Evolutionary conservation across 2,329 filamentous ascomycete genomes (phyloP).

Genomic region (Neofusicoccum sp.): DNA sequence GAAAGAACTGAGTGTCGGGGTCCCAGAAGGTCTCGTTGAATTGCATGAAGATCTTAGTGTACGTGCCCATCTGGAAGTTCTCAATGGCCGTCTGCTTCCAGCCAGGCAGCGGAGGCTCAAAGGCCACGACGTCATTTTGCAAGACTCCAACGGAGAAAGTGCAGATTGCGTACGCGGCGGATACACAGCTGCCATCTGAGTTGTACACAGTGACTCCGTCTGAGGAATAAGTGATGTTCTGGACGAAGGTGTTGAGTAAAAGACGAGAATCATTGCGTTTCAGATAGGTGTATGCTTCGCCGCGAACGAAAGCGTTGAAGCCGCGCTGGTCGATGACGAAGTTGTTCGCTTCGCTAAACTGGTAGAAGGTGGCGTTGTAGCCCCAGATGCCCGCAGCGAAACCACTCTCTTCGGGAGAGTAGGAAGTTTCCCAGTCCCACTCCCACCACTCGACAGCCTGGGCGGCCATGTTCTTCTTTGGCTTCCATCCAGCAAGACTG

Average conservation of each 20-base stretch:
- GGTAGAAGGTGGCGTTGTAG: slow-evolving; percentile 62
- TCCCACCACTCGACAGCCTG: slow-evolving; percentile 63
- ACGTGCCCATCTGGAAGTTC: slow-evolving; percentile 67
- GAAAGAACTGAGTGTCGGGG: slow-evolving; percentile 51
- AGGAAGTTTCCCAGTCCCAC: slow-evolving; percentile 57
- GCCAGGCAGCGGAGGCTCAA: slow-evolving; percentile 57
- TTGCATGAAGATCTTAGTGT: slow-evolving; percentile 71
- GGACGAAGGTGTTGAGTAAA: slow-evolving; percentile 58
- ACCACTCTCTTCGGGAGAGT: slow-evolving; percentile 56
- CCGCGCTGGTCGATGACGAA: slow-evolving; percentile 62
- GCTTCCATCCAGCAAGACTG: slow-evolving; percentile 61
- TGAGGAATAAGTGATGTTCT: slow-evolving; percentile 53
- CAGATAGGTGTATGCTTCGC: slow-evolving; percentile 59
- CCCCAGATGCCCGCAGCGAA: slow-evolving; percentile 56
- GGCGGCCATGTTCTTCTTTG: slow-evolving; percentile 53
- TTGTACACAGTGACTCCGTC: slow-evolving; percentile 55
- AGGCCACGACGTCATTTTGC: slow-evolving; percentile 59
- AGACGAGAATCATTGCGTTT: slow-evolving; percentile 55
- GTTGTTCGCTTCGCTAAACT: slow-evolving; percentile 61
- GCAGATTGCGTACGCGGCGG: slow-evolving; percentile 62
- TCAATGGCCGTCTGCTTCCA: slow-evolving; percentile 66
- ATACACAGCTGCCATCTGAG: slow-evolving; percentile 55
- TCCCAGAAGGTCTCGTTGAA: slow-evolving; percentile 68
- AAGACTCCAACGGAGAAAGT: slow-evolving; percentile 69
- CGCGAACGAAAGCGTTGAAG: slow-evolving; percentile 57